A percentile compares a stretch with the other conserved stretches of the same genome.
Conservation (phyloP, 176 grass and related monocot genomes). For the Guadua angustifolia region DNA sequence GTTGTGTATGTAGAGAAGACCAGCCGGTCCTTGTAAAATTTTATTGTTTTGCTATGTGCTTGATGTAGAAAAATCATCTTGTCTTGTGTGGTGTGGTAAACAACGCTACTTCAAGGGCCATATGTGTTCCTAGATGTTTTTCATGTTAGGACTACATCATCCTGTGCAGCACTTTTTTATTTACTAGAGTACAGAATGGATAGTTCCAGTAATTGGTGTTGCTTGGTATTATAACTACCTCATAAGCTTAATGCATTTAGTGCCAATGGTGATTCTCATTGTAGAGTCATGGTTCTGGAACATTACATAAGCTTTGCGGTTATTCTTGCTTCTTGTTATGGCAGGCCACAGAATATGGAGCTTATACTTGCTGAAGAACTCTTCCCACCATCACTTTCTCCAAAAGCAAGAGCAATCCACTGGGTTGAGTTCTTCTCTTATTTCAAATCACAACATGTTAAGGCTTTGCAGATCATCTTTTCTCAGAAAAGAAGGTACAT, state of each 20-base stretch:
- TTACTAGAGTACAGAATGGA: not conserved
- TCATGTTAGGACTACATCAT: not conserved
- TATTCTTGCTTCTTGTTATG: no score
- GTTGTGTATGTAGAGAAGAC: not conserved
- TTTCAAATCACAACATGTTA: no score
- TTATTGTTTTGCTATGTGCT: not conserved
- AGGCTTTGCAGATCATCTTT: no score
- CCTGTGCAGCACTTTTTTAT: not conserved
- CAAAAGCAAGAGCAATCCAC: no score
- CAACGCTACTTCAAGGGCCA: not conserved
- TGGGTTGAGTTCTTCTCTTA: no score
- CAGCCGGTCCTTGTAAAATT: not conserved
- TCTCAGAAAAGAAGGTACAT: no score
- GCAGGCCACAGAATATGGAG: no score
- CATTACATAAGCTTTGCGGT: not conserved
- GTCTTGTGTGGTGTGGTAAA: not conserved
- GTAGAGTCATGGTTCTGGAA: not conserved
- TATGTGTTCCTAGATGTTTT: slow-evolving; percentile 23
- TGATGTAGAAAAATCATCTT: not conserved
- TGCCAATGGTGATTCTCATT: not conserved
- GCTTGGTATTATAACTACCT: not conserved
- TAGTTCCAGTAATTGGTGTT: not conserved
- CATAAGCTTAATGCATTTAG: not conserved
- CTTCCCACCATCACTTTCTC: no score
- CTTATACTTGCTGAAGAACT: no score